phyloP scores from a whole-genome alignment of 2,329 filamentous ascomycete species.

The Fusarium anguioides region DNA sequence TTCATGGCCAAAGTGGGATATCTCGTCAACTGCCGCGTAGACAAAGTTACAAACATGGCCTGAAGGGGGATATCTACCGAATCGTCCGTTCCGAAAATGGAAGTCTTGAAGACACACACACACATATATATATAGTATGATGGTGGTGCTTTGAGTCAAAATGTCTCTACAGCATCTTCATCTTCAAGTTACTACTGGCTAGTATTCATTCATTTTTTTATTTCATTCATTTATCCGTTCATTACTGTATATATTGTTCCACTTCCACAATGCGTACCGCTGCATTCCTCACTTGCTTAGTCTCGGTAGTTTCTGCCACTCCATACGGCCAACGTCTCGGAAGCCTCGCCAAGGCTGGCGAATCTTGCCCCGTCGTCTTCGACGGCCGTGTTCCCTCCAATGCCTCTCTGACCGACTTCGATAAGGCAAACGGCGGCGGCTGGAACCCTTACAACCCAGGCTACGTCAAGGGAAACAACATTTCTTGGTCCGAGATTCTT shows the following conservation, averaged over 20 bases:
- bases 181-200: slow-evolving; percentile 32
- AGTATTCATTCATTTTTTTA: slow-evolving; percentile 31
- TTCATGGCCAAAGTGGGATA: slow-evolving; percentile 10
- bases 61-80: slow-evolving; percentile 26
- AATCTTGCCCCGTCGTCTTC: slow-evolving; percentile 53
- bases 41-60: slow-evolving; percentile 1
- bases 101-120: background rate
- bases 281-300: slow-evolving; percentile 26
- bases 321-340: slow-evolving; percentile 15
- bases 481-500: slow-evolving; percentile 63
- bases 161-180: background rate
- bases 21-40: slow-evolving; percentile 13
- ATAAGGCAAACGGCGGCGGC: slow-evolving; percentile 50
- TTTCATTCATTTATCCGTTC: slow-evolving; percentile 21
- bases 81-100: slow-evolving; percentile 3
- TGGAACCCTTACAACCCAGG: slow-evolving; percentile 60
- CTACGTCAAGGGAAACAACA: slow-evolving; percentile 64
- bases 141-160: background rate
- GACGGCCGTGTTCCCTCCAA: slow-evolving; percentile 58
- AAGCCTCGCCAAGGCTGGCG: slow-evolving; percentile 4
- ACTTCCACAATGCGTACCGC: slow-evolving; percentile 27
- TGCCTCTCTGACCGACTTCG: slow-evolving; percentile 55
- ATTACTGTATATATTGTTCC: slow-evolving; percentile 8
- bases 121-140: slow-evolving; percentile 6
- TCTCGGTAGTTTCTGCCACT: slow-evolving; percentile 33